Base-by-base conservation (phyloP, 495 filamentous ascomycete genomes). In the Neurospora sp. region DNA sequence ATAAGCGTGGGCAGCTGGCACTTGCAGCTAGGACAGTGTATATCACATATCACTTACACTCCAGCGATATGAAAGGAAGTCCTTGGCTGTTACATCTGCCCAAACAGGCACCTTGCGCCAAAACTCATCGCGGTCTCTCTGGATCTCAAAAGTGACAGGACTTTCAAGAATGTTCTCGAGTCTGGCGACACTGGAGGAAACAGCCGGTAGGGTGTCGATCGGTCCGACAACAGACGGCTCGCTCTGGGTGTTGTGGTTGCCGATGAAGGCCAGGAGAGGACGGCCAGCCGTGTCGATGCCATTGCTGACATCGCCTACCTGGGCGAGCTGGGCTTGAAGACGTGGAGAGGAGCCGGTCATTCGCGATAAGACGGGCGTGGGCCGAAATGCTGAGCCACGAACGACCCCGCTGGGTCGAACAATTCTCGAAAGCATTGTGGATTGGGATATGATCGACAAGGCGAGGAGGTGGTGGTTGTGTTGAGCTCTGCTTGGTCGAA, bases 31-130 rank as follows among this genome's bases (percentile, higher is more conserved):
- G 53, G 53, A 65, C 53, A 35, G 53, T 18, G 27, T 35, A 65
- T 37, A 18, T 65, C 53, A 39, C 42, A 10, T 68, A 41, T 41
- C 27, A 80, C 84, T 78, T 81, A 87, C 85, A 68, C 82, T 79
- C 84, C 85, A 87, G 10, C 78, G 74, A 73, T 86, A 83, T n/a
- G 78, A 80, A 59, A 85, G 74, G 69, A 86, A 87, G 9, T 86
- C 77, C 7, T 79, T 73, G 40, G 82, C 77, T 18, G 84, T 76
- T 2, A 85, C 78, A 70, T 84, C 70, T 71, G 81, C 71, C 85
- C 84, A 87, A 16, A 79, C 53, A 22, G 80, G 75, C 37, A 87
- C 79, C 16, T 80, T 81, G 65, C 82, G 81, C 85, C 85, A 87
- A 72, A 82, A 82, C 73, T 82, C 79, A 39, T 80, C 77, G 3